Base-by-base conservation (phyloP, 495 filamentous ascomycete genomes). In the Delitschia confertaspora region DNA sequence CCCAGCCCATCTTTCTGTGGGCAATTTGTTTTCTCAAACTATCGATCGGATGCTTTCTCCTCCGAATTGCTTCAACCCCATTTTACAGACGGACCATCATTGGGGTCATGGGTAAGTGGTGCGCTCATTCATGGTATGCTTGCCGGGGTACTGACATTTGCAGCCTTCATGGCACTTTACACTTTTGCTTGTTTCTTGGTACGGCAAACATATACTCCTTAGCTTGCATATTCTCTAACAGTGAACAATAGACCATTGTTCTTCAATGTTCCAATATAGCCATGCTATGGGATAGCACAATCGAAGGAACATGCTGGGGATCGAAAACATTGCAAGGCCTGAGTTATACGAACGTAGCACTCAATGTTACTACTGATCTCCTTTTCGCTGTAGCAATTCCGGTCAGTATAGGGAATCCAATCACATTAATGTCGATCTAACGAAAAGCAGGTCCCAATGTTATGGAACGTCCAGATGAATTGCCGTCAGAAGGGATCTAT, bases 301-400 rank as follows among this genome's bases (percentile, higher is more conserved):
- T 39, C 4, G 21, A 48, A 42, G 37, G 38, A 8, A 44, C 32
- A 10, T 53, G 50, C 32, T 53, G 45, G 38, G 22, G 17, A 2
- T 11, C 26, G 33, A 30, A 1, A 3, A 48, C 45, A 1, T 27
- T 53, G 11, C 38, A 42, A 30, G 50, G 11, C 21, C 33, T 53
- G 7, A 33, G 38, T 30, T 53, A 53, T 22, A 48, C 50, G 32
- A 69, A 69, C 35, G 58, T 62, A 64, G 63, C 53, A 13, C 55
- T 69, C 35, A 70, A 68, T 38, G 69, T 70, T 24, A 36, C 61
- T n/a, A 72, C 69, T 17, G 69, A 72, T 41, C 45, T 72, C 6
- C 24, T 62, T 6, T 69, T 72, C 38, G 67, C 69, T 0, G 59
- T 61, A 2, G 31, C 70, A n/a, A 61, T 70, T 10, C 65, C 67